phyloP scores from a whole-genome alignment of 2,329 filamentous ascomycete species.

The Neophaeococcomyces aloes region DNA sequence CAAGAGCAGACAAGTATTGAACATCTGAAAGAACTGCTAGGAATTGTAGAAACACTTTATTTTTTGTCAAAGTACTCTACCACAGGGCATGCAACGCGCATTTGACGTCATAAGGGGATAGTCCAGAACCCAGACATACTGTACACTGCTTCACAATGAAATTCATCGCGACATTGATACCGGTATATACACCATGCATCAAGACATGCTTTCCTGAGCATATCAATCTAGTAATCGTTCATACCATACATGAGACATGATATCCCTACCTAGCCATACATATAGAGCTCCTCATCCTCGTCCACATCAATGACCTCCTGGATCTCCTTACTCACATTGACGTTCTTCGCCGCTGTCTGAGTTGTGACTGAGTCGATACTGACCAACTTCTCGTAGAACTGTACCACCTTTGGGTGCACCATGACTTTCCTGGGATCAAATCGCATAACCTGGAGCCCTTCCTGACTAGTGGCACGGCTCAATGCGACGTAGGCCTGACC shows the following conservation, averaged over 20 bases:
- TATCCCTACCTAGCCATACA: conserved; percentile 2
- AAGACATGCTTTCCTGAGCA: too few relatives aligned
- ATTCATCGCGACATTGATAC: too few relatives aligned
- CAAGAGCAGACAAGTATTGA: too few relatives aligned
- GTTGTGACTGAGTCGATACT: conserved; percentile 49
- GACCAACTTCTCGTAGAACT: conserved; percentile 75
- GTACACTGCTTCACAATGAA: too few relatives aligned
- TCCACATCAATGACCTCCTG: conserved; percentile 23
- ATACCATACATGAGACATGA: neutral
- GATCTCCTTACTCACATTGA: conserved; percentile 14
- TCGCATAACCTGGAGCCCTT: conserved; percentile 73
- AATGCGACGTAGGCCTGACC: conserved; percentile 96
- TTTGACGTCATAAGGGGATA: neutral
- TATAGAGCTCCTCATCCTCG: conserved; percentile 40
- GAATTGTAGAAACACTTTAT: conserved; percentile 2
- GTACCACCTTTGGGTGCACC: conserved; percentile 76
- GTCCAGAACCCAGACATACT: too few relatives aligned
- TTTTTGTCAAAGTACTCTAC: neutral
- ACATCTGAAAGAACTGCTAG: too few relatives aligned
- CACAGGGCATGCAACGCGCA: neutral
- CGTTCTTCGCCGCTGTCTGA: conserved; percentile 23
- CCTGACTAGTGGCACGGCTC: conserved; percentile 79
- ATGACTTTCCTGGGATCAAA: conserved; percentile 89
- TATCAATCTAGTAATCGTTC: too few relatives aligned
- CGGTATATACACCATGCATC: too few relatives aligned